Evolutionary conservation across 2,329 filamentous ascomycete species (phyloP), one percentile per base, ranked within the genome.

Genomic region (Aureobasidium sp.): DNA sequence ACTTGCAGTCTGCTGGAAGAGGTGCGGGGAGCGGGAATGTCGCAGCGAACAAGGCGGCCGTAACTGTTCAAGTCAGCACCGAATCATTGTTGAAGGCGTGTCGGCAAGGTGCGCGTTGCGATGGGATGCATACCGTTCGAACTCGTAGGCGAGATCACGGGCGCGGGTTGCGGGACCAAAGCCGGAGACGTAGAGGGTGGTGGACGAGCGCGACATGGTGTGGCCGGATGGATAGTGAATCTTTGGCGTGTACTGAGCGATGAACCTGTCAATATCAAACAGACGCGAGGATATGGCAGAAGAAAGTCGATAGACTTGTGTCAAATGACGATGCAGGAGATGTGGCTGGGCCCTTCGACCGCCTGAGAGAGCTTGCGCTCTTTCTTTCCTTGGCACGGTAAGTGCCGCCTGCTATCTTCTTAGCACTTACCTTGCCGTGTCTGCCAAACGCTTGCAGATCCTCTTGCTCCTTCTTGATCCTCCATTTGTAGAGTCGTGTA

Each of bases 131-230:
- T 96, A 97, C 91, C 93, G 91, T 92, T 97, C 93, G 89, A 97
- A 97, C 84, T 97, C 93, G 89, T 96, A 97, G 82, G 93, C 91
- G 78, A 97, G 90, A 84, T 99, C 92, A 86, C 94, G 91, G 78
- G 94, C 91, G 83, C 94, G 91, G 78, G 93, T 97, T 78, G 93
- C 91, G 80, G 96, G 91, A 85, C 93, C 95, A 79, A 99, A 99
- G 84, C 94, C 94, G 74, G 92, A 96, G 78, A 97, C 93, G 82
- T 97, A 97, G 70, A 97, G 90, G 63, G 93, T 97, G 65, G 90
- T 95, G 71, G 91, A 88, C 63, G 78, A 78, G 77, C 89, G 87
- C 75, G 91, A 96, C 91, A 96, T 96, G 74, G 60, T 75, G 60
- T 36, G 5, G 7, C 15, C 29, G n/a, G 34, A 15, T 14, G n/a